A percentile compares a stretch with the other conserved stretches of the same genome.
Evolutionary conservation across 2,329 filamentous ascomycete genomes (phyloP).

Genomic region (Fusarium nematophilum): DNA sequence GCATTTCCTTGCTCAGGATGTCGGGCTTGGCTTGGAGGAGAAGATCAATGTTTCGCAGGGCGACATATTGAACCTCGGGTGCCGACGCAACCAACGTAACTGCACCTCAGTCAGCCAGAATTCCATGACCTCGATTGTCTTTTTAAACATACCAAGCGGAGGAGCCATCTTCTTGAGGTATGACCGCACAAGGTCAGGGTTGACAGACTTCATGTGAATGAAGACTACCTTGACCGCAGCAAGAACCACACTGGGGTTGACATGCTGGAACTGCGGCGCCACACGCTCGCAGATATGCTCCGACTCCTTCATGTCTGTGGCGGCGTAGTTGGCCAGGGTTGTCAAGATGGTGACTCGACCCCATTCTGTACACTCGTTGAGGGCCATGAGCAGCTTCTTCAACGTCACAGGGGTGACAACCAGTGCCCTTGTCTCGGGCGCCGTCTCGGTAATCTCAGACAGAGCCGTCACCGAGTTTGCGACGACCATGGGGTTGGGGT

Average conservation of each 20-base stretch:
- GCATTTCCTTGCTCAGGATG: slow-evolving; percentile 95
- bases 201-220: slow-evolving; percentile 90
- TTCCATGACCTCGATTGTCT: background rate
- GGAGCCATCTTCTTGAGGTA: slow-evolving; percentile 99
- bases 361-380: slow-evolving; percentile 99
- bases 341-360: slow-evolving; percentile 93
- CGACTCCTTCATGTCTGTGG: slow-evolving; percentile 90
- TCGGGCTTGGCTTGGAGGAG: slow-evolving; percentile 95
- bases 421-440: slow-evolving; percentile 89
- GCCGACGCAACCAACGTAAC: slow-evolving; percentile 96
- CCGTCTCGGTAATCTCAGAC: slow-evolving; percentile 88
- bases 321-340: slow-evolving; percentile 88
- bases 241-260: slow-evolving; percentile 95
- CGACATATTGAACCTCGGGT: slow-evolving; percentile 98
- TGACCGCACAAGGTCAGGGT: slow-evolving; percentile 79
- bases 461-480: slow-evolving; percentile 96
- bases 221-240: slow-evolving; percentile 99
- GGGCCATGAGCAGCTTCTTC: slow-evolving; percentile 95
- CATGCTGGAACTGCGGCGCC: slow-evolving; percentile 96
- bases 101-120: slow-evolving; percentile 47
- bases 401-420: slow-evolving; percentile 83
- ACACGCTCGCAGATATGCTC: slow-evolving; percentile 99
- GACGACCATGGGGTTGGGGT: slow-evolving; percentile 99
- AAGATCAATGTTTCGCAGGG: slow-evolving; percentile 94
- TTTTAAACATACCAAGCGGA: slow-evolving; percentile 75